phyloP scores from a whole-genome alignment of 2,329 filamentous ascomycete species.

The Penicillium vulpinum region DNA sequence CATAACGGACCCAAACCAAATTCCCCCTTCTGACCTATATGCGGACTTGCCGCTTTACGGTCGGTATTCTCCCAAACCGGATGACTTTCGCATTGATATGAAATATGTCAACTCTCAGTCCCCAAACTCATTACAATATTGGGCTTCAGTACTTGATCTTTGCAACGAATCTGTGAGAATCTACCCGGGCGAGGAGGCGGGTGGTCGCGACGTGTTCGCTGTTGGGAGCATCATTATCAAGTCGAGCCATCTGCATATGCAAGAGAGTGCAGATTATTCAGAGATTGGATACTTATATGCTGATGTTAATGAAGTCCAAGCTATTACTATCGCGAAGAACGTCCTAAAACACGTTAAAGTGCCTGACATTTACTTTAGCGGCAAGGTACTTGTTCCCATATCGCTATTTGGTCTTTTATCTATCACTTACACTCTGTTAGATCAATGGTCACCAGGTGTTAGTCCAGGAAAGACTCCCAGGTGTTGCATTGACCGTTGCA shows the following conservation, averaged over 20 bases:
- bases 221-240: conserved; percentile 45
- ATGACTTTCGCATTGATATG: conserved; percentile 38
- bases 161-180: conserved; percentile 33
- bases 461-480: conserved; percentile 43
- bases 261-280: conserved; percentile 2
- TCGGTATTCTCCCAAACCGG: conserved; percentile 29
- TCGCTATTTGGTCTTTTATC: background rate
- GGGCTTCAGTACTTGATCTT: conserved; percentile 48
- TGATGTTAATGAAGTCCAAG: conserved; percentile 45
- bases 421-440: conserved; percentile 23
- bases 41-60: conserved; percentile 34
- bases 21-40: conserved; percentile 33
- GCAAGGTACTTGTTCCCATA: conserved; percentile 33
- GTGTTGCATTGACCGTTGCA: conserved; percentile 39
- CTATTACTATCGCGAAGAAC: conserved; percentile 33
- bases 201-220: conserved; percentile 46
- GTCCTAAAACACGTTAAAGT: conserved; percentile 33
- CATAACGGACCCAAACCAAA: conserved; percentile 32
- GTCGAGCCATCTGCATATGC: conserved; percentile 33
- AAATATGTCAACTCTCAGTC: conserved; percentile 54
- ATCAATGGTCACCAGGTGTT: conserved; percentile 40
- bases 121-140: conserved; percentile 62
- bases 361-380: conserved; percentile 42
- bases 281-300: conserved; percentile 42
- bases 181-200: conserved; percentile 34